A percentile compares a stretch with the other conserved stretches of the same genome.
Evolutionary conservation across 2,329 filamentous ascomycete species (phyloP).

Genomic region (Penicillium frequentans): DNA sequence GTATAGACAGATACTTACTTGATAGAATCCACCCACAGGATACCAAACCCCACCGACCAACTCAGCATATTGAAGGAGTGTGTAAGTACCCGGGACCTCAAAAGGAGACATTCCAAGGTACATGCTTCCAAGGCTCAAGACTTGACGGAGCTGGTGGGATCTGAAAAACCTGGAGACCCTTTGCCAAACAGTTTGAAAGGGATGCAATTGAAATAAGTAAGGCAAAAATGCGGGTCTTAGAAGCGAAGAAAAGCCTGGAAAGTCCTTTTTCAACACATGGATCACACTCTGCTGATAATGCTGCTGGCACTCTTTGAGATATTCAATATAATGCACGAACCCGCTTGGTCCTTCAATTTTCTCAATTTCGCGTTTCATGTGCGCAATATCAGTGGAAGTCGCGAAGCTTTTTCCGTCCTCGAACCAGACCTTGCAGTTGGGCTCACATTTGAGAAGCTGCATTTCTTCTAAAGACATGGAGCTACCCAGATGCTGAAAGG

Average conservation of each 20-base stretch:
- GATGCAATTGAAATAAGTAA: conserved; percentile 5
- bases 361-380: not conserved
- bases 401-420: not conserved
- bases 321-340: not conserved
- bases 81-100: conserved; percentile 4
- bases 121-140: conserved; percentile 6
- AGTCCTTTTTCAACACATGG: not conserved
- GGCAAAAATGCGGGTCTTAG: conserved; percentile 4
- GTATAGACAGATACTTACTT: not conserved
- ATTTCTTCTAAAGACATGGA: conserved; percentile 2
- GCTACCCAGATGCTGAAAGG: conserved; percentile 2
- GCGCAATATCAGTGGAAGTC: conserved; percentile 1
- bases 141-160: conserved; percentile 3
- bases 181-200: conserved; percentile 6
- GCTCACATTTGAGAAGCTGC: conserved; percentile 5
- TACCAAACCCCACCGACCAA: conserved; percentile 4
- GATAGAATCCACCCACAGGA: conserved; percentile 5
- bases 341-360: not conserved
- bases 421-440: conserved; percentile 9
- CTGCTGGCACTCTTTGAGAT: not conserved
- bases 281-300: not conserved
- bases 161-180: conserved; percentile 1
- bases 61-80: conserved; percentile 6
- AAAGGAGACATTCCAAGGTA: conserved; percentile 9
- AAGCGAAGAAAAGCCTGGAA: not conserved